A percentile compares a stretch with the other conserved stretches of the same genome.
Evolutionary conservation across 2,329 filamentous ascomycete genomes (phyloP).

Genomic region (Aureobasidium subglaciale): DNA sequence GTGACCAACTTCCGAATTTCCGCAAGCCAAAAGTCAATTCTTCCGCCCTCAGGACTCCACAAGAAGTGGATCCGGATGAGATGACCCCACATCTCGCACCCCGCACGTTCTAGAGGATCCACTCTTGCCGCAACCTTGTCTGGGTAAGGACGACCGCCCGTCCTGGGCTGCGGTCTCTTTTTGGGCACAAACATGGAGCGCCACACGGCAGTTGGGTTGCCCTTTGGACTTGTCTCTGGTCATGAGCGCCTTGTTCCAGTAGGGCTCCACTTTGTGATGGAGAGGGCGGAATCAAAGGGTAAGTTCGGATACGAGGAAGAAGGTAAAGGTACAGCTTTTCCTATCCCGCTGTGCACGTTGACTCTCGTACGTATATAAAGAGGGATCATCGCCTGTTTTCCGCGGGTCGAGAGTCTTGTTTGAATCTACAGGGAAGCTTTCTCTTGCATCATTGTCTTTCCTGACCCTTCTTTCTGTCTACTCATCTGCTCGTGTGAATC

Average conservation of each 20-base stretch:
- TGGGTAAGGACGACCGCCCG: background rate
- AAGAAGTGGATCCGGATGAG: too few species aligned
- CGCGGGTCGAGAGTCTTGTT: background rate
- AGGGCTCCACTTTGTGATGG: too few species aligned
- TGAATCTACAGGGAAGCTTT: background rate
- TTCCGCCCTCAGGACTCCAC: too few species aligned
- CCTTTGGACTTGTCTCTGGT: background rate
- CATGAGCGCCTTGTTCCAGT: too few species aligned
- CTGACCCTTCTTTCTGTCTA: background rate
- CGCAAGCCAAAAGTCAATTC: background rate
- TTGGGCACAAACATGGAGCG: background rate
- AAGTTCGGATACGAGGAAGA: background rate
- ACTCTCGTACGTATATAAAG: background rate
- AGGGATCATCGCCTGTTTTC: background rate
- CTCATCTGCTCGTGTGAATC: background rate
- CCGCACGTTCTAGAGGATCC: background rate
- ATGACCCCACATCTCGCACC: slow-evolving; percentile 3
- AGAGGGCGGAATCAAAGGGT: too few species aligned
- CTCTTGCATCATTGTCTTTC: background rate
- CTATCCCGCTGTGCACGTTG: background rate
- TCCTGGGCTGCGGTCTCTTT: background rate
- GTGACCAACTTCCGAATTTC: background rate
- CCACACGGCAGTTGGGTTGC: slow-evolving; percentile 1
- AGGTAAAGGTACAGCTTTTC: background rate
- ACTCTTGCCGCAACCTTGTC: slow-evolving; percentile 1